Conservation (phyloP, 768 basidiomycete genomes). For the Kwoniella pini region DNA sequence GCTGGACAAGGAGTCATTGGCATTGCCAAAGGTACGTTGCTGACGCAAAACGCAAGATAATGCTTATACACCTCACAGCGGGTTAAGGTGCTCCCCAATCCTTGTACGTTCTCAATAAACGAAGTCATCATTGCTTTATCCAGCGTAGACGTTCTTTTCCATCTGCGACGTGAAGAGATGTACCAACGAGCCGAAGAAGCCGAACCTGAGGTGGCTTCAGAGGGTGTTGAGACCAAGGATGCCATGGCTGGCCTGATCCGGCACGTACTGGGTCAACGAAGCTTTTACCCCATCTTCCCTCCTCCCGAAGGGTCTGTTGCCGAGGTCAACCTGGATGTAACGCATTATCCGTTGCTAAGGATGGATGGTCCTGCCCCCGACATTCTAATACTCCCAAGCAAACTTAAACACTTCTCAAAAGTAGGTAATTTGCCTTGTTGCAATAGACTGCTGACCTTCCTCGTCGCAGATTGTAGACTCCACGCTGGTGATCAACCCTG, state of each 20-base stretch:
- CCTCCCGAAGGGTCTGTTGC: slow-evolving; percentile 69
- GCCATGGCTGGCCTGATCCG: slow-evolving; percentile 75
- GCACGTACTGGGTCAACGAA: slow-evolving; percentile 82
- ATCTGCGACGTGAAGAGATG: slow-evolving; percentile 80
- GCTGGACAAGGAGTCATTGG: slow-evolving; percentile 52
- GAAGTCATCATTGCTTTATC: slow-evolving; percentile 74
- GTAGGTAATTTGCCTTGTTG: slow-evolving; percentile 56
- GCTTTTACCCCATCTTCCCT: slow-evolving; percentile 95
- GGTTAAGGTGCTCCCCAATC: slow-evolving; percentile 80
- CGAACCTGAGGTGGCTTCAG: slow-evolving; percentile 56
- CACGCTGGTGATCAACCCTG: slow-evolving; percentile 82
- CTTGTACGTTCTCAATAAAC: slow-evolving; percentile 80
- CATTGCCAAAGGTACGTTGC: slow-evolving; percentile 54
- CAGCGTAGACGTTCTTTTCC: slow-evolving; percentile 87
- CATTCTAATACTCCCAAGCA: slow-evolving; percentile 81
- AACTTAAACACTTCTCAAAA: slow-evolving; percentile 86
- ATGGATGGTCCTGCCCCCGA: slow-evolving; percentile 68
- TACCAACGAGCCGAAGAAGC: slow-evolving; percentile 67
- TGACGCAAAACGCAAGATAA: not conserved
- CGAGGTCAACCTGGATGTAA: slow-evolving; percentile 87
- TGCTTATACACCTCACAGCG: slow-evolving; percentile 59
- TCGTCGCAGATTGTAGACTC: slow-evolving; percentile 70
- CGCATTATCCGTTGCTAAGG: slow-evolving; percentile 65
- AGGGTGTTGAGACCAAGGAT: slow-evolving; percentile 58
- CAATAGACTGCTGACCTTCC: slow-evolving; percentile 8